These are phyloP conservation scores for Phlebiopsis gigantea DNA, from an alignment of 768 basidiomycete species.

Conservation along the genomic window DNA sequence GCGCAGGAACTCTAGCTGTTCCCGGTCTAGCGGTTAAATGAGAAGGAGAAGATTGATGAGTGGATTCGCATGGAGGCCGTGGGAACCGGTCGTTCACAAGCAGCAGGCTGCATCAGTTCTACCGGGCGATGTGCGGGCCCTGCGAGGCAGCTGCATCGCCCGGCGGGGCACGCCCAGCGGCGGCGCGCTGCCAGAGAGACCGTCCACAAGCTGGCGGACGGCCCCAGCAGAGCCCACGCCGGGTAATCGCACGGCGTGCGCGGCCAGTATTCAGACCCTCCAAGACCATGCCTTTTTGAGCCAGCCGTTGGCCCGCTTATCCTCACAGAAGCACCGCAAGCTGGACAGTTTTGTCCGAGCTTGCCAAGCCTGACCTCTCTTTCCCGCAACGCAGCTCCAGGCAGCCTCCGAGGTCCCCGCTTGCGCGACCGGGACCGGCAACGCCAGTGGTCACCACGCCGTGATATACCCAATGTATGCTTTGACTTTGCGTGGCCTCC, in stretches of 20 bases:
- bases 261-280: background rate
- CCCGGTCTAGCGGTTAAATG: background rate
- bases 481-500: too few relatives aligned
- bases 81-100: background rate
- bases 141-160: background rate
- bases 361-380: background rate
- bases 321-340: background rate
- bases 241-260: background rate
- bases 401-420: too few relatives aligned
- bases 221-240: background rate
- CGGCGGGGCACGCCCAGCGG: background rate
- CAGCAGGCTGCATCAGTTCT: background rate
- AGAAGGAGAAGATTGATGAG: background rate
- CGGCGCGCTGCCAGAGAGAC: background rate
- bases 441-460: too few relatives aligned
- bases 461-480: too few relatives aligned
- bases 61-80: background rate
- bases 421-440: background rate
- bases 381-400: background rate
- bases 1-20: background rate
- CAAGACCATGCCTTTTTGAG: slow-evolving; percentile 12
- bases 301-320: background rate
- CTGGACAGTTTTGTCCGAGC: background rate
- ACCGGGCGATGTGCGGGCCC: background rate
- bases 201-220: background rate